Conservation (phyloP, 2,329 filamentous ascomycete species). For the Passalora sequoiae region DNA sequence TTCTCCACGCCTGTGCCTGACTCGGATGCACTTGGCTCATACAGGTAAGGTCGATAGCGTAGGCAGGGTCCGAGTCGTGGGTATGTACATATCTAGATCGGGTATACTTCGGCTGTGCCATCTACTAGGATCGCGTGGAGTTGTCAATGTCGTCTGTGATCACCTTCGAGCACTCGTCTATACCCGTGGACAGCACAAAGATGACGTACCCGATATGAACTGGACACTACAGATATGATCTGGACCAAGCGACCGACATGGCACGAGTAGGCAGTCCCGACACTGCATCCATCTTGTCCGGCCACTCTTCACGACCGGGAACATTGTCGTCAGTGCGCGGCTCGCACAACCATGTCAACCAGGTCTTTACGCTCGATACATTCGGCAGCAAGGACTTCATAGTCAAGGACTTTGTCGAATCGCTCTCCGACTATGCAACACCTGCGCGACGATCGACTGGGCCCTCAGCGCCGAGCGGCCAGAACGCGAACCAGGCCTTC, state of each 20-base stretch:
- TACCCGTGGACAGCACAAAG: no score
- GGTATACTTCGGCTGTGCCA: no score
- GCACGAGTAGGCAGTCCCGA: slow-evolving; percentile 31
- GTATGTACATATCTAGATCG: no score
- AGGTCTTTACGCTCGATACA: slow-evolving; percentile 73
- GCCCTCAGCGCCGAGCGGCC: slow-evolving; percentile 26
- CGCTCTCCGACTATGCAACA: slow-evolving; percentile 77
- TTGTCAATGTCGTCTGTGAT: no score
- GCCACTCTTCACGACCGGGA: slow-evolving; percentile 26
- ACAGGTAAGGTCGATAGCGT: no score
- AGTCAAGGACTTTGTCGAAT: slow-evolving; percentile 94
- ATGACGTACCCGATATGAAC: no score
- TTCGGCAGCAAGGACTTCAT: slow-evolving; percentile 73
- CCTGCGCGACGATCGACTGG: slow-evolving; percentile 73
- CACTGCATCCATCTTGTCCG: slow-evolving; percentile 40
- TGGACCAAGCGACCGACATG: slow-evolving; percentile 9
- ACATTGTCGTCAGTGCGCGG: slow-evolving; percentile 26
- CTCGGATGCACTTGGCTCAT: no score
- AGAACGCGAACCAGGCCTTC: slow-evolving; percentile 52
- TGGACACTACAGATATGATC: no score
- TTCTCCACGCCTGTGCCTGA: not conserved
- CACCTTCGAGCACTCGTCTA: no score
- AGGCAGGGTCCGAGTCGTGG: no score
- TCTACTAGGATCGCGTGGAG: no score
- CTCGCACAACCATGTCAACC: slow-evolving; percentile 37